Evolutionary conservation across 805 yeast genomes (phyloP).

Genomic region (Sugiyamaella floridensis): DNA sequence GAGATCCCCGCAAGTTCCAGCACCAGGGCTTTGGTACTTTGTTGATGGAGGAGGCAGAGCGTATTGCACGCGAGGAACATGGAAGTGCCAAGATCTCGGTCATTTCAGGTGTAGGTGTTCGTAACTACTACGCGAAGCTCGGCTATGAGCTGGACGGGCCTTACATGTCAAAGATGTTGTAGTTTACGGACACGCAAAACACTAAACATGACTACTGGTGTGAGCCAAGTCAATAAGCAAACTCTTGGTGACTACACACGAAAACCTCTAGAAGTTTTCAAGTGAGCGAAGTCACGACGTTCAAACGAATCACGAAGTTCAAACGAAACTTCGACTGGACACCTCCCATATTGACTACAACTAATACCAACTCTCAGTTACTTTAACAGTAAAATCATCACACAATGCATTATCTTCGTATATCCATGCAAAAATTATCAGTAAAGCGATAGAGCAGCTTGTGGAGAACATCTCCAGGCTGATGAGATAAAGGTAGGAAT

Average conservation of each 20-base stretch:
- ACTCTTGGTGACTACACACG: no score
- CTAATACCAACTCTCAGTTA: background rate
- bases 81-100: constrained; percentile 88
- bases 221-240: no score
- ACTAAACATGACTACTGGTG: no score
- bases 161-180: constrained; percentile 79
- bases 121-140: constrained; percentile 87
- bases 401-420: no score
- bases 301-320: no score
- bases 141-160: constrained; percentile 95
- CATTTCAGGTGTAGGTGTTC: constrained; percentile 94
- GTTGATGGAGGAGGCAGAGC: constrained; percentile 96
- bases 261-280: no score
- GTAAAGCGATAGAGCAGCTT: background rate
- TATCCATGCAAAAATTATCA: background rate
- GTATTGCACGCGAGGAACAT: constrained; percentile 92
- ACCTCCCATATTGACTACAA: no score
- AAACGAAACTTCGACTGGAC: no score
- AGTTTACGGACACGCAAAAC: no score
- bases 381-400: background rate
- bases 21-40: constrained; percentile 98
- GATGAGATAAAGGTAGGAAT: background rate
- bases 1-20: constrained; percentile 97
- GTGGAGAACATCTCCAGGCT: background rate
- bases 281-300: no score